These are phyloP conservation scores for Corymbia calophylla DNA, from an alignment of 441 rosid species.

Conservation along the genomic window DNA sequence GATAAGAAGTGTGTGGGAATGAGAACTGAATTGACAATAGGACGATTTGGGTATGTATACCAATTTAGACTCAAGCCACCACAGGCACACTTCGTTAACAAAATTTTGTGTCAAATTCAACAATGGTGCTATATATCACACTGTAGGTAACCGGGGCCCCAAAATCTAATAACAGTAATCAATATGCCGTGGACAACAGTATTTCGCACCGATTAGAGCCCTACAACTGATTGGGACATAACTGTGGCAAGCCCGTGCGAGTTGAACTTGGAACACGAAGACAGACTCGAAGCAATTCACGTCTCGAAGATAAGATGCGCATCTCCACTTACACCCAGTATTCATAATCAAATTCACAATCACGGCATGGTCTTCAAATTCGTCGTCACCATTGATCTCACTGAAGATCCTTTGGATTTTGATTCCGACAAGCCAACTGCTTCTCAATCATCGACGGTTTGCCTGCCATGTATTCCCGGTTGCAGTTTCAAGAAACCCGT, in stretches of 20 bases:
- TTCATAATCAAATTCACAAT: neutral
- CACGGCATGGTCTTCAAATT: neutral
- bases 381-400: neutral
- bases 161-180: neutral
- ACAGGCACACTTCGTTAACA: neutral
- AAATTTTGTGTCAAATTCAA: neutral
- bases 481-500: neutral
- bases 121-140: neutral
- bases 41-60: neutral
- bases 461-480: neutral
- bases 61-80: neutral
- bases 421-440: neutral
- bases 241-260: fast-evolving
- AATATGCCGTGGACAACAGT: neutral
- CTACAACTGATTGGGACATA: neutral
- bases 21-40: neutral
- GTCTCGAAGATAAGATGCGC: neutral
- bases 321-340: neutral
- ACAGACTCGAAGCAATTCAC: neutral
- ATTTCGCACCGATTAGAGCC: neutral
- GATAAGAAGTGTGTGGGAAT: fast-evolving
- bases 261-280: neutral
- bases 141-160: neutral
- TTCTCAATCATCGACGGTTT: neutral
- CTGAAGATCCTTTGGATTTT: neutral